phyloP scores from a whole-genome alignment of 2,329 filamentous ascomycete genomes.

The Thermoascus crustaceus region DNA sequence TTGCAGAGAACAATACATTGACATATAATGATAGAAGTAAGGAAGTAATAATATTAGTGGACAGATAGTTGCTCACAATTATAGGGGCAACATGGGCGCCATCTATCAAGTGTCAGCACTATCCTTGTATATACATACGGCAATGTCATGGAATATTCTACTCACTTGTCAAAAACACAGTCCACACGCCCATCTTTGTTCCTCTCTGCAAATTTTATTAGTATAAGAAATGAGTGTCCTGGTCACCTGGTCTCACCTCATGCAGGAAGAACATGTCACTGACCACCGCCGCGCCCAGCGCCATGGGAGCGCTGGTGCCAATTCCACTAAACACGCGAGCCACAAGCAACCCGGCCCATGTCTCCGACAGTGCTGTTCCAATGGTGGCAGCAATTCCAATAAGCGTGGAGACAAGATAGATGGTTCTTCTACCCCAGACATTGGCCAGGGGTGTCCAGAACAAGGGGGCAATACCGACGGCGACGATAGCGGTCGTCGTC shows the following conservation, averaged over 20 bases:
- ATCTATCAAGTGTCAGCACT: conserved; percentile 1
- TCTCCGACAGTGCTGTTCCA: no score
- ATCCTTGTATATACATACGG: background rate
- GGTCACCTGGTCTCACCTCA: conserved; percentile 3
- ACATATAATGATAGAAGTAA: no score
- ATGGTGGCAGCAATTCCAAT: conserved; percentile 21
- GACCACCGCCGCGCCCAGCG: conserved; percentile 56
- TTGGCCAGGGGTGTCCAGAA: conserved; percentile 25
- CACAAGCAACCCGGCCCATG: conserved; percentile 10
- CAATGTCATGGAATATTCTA: background rate
- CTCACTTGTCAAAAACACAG: conserved; percentile 3
- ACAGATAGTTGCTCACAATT: background rate
- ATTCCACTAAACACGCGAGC: conserved; percentile 9
- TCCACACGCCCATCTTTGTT: conserved; percentile 5
- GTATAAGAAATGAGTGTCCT: background rate
- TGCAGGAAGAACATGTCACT: conserved; percentile 53
- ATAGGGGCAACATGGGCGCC: conserved; percentile 5
- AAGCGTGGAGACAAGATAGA: conserved; percentile 24
- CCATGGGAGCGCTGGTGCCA: conserved; percentile 24
- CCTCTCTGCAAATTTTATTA: no score
- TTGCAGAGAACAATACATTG: no score
- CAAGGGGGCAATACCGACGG: conserved; percentile 20
- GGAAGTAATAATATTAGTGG: no score
- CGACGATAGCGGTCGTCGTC: conserved; percentile 27
- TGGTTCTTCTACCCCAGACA: conserved; percentile 26